Base-by-base conservation (phyloP, 768 basidiomycete genomes). In the Hypholoma sublateritium region DNA sequence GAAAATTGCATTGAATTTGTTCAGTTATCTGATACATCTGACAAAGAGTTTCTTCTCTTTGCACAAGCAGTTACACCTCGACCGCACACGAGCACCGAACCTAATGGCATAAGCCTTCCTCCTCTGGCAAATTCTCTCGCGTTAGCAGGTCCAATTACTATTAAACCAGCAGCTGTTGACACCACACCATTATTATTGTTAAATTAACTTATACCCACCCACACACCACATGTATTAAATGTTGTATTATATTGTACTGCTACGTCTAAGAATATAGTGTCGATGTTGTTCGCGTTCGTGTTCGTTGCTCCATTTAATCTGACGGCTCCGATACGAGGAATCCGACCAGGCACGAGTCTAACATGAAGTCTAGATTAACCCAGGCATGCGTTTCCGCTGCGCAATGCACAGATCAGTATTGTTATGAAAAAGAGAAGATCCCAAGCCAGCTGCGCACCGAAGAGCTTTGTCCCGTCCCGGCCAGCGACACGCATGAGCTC, bases 351-450 rank as follows among this genome's bases (percentile, higher is more conserved):
- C 93, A 98, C 34, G 86, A 81, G 67, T 98, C 95, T 19, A 99
- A 78, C 93, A 98, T 97, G 64, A 88, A 88, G 50, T 99, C 96
- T n/a, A 82, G 84, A 63, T 93, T 98, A 32, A 99, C 95, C 96
- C 96, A 99, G 3, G 88, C 91, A 70, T 99, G 96, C 0, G 95
- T 98, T 21, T 83, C 72, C 45, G 89, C 96, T 98, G 61, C 4
- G 22, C 34, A 56, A 37, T 50, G 52, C 44, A 9, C 28, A 32
- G 28, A 37, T 53, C 57, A 35, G 43, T 13, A 28, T 43, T 25
- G 58, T 44, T 36, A 14, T 4, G 2, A 28, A 34, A 13, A 35
- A 21, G 11, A 17, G 12, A 19, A 42, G 17, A 24, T 37, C 11
- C 41, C 5, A 41, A 19, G 50, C 9, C 14, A 24, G 19, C 24